Evolutionary conservation across 768 basidiomycete species (phyloP).

Genomic region (Naganishia antarctica): DNA sequence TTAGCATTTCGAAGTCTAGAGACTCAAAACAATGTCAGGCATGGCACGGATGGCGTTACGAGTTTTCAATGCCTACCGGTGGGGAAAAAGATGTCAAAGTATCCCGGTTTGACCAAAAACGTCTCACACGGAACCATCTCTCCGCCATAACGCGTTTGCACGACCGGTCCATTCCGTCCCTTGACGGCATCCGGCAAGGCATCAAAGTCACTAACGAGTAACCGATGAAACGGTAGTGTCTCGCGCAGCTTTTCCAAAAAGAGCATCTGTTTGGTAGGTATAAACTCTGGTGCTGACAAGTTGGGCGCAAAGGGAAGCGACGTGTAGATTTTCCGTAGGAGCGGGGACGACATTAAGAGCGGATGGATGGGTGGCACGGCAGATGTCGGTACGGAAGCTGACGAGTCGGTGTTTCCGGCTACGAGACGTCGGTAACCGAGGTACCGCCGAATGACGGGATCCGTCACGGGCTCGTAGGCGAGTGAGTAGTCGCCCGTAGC

Average conservation of each 20-base stretch:
- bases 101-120: slow-evolving; percentile 86
- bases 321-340: slow-evolving; percentile 62
- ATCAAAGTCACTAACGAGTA: slow-evolving; percentile 89
- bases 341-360: slow-evolving; percentile 34
- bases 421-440: slow-evolving; percentile 59
- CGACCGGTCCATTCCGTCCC: slow-evolving; percentile 78
- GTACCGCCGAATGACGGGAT: slow-evolving; percentile 75
- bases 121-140: slow-evolving; percentile 83
- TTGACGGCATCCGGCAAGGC: slow-evolving; percentile 77
- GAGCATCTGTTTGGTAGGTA: slow-evolving; percentile 82
- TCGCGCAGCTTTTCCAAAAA: slow-evolving; percentile 75
- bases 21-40: background rate
- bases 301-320: slow-evolving; percentile 85
- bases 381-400: slow-evolving; percentile 56
- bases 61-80: slow-evolving; percentile 60
- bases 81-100: slow-evolving; percentile 98
- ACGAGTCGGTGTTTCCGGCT: background rate
- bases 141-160: slow-evolving; percentile 83
- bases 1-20: slow-evolving; percentile 65
- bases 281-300: slow-evolving; percentile 76
- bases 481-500: slow-evolving; percentile 73
- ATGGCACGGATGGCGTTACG: no score
- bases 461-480: slow-evolving; percentile 75
- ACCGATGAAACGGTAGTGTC: slow-evolving; percentile 85
- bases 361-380: slow-evolving; percentile 54